Evolutionary conservation across 805 yeast genomes (phyloP), one percentile per base, ranked within the genome.

Genomic region (Ogataea ganodermae): DNA sequence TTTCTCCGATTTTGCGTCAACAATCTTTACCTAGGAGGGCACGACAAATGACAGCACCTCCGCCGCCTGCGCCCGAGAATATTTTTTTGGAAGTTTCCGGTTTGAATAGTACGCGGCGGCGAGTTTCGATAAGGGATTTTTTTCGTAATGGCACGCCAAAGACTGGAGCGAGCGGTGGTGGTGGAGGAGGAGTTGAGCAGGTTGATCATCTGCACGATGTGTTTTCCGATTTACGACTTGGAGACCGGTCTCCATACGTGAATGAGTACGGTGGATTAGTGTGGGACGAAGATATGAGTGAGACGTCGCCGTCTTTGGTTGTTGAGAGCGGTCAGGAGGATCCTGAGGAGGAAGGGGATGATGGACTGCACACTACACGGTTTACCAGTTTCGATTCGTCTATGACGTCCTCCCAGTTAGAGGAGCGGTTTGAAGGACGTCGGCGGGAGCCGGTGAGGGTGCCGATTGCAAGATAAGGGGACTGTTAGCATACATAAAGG

Each of bases 111-210:
- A 16, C 50, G 14, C 31, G 40, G 27, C 36, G 50, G 37, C 22
- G 46, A 28, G 50, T 46, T 8, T 46, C 50, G 18, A 42, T 46
- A 6, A 27, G 50, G 13, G 50, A 46, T 6, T 42, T 42, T 35
- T 46, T 46, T 35, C 37, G 40, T 20, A 37, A 16, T 13, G 28
- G 32, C 10, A 3, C 21, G 33, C 23, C 16, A 22, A 21, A 27
- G 26, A 20, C 22, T 8, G 40, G 33, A 17, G 26, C 18, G 21
- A 17, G 7, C 8, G 17, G 18, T 9, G 33, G 8, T 12, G 22
- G 45, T n/a, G 6, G 31, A 17, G n/a, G 24, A 26, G 13, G 7
- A 6, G 27, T 22, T 14, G 14, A 23, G 14, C 21, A 14, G 18
- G 18, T 21, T 3, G 32, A 23, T 14, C 9, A 22, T 10, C 22